phyloP scores from a whole-genome alignment of 2,329 filamentous ascomycete species.

The Colletotrichum spinosum region DNA sequence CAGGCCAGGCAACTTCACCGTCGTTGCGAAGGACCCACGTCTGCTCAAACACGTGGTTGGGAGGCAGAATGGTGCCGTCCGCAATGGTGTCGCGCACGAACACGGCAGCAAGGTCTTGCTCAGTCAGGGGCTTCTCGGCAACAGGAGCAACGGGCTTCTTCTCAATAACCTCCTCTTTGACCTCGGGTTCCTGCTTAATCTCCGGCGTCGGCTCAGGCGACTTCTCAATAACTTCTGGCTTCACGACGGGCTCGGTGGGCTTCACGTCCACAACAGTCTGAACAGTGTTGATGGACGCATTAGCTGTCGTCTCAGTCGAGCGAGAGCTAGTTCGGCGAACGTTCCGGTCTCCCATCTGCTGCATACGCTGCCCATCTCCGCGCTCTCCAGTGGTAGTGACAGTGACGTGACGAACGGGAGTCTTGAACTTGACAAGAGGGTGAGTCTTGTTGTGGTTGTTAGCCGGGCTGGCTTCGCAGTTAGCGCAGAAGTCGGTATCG shows the following conservation, averaged over 20 bases:
- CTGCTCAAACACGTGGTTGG: conserved; percentile 84
- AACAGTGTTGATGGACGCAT: conserved; percentile 63
- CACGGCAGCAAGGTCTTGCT: conserved; percentile 59
- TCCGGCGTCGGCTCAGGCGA: conserved; percentile 39
- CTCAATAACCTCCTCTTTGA: conserved; percentile 39
- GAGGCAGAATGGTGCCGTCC: conserved; percentile 80
- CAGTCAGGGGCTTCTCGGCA: conserved; percentile 38
- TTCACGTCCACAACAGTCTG: conserved; percentile 81
- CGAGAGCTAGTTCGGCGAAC: conserved; percentile 55
- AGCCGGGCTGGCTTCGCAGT: conserved; percentile 87
- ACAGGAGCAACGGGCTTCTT: conserved; percentile 41
- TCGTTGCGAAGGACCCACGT: conserved; percentile 93
- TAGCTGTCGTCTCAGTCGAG: conserved; percentile 64
- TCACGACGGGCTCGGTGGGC: conserved; percentile 62
- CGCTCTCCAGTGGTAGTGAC: conserved; percentile 88
- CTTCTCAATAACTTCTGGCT: conserved; percentile 43
- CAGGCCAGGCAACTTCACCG: conserved; percentile 83
- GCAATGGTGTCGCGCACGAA: conserved; percentile 83
- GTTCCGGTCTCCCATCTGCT: conserved; percentile 76
- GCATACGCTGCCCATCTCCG: conserved; percentile 71
- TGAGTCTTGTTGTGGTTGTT: conserved; percentile 96
- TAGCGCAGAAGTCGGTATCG: conserved; percentile 94
- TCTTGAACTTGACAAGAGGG: conserved; percentile 96
- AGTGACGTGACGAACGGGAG: conserved; percentile 86
- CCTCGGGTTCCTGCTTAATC: conserved; percentile 37